phyloP scores from a whole-genome alignment of 352 stramenopile genomes.

The Blastocystis sp. region DNA sequence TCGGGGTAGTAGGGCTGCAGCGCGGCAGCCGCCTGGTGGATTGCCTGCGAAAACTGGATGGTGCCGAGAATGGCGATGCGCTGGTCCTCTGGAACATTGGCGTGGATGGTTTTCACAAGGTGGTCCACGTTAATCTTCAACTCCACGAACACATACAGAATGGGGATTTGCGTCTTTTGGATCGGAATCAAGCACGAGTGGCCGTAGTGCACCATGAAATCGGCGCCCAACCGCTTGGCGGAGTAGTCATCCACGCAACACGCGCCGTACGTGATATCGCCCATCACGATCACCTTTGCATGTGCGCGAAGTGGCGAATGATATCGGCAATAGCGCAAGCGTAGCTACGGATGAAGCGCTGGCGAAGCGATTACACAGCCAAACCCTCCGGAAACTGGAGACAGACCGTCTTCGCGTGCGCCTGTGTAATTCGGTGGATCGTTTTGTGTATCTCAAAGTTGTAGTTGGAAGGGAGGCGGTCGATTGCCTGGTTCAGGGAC shows the following conservation, averaged over 20 bases:
- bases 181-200: conserved; percentile 97
- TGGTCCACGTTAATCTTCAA: conserved; percentile 95
- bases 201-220: conserved; percentile 99
- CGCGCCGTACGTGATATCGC: conserved; percentile 98
- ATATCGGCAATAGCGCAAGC: conserved; percentile 95
- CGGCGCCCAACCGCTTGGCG: conserved; percentile 86
- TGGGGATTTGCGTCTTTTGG: conserved; percentile 88
- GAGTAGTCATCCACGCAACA: conserved; percentile 98
- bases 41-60: conserved; percentile 88
- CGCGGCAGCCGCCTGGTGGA: conserved; percentile 79
- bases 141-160: conserved; percentile 99
- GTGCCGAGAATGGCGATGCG: conserved; percentile 86
- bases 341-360: conserved; percentile 45
- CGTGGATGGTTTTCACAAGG: conserved; percentile 71
- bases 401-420: conserved; percentile 84
- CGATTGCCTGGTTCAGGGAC: conserved; percentile 83
- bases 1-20: conserved; percentile 80
- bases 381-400: conserved; percentile 98
- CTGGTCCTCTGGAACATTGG: conserved; percentile 55
- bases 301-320: conserved; percentile 87
- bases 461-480: conserved; percentile 91
- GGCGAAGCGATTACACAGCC: conserved; percentile 81
- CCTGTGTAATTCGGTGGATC: conserved; percentile 87
- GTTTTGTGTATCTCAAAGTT: conserved; percentile 97
- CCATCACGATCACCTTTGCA: conserved; percentile 86